Conservation (phyloP, 1,139 yeast genomes). For the Geotrichum bryndzae region DNA sequence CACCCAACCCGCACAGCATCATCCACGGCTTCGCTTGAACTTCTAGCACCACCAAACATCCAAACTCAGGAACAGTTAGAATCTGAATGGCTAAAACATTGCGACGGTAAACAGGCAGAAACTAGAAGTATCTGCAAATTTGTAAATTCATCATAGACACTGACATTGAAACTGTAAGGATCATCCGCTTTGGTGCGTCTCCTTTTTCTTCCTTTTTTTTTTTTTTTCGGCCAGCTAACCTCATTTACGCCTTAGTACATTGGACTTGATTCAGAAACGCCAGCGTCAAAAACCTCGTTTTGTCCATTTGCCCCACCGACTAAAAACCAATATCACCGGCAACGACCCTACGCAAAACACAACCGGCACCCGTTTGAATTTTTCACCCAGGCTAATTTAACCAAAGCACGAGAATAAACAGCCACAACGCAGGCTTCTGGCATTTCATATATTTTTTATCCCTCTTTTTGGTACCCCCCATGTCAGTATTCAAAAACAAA, state of each 20-base stretch:
- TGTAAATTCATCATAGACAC: background rate
- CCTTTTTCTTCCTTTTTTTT: no score
- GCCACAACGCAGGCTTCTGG: background rate
- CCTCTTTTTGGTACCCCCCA: background rate
- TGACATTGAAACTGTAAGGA: background rate
- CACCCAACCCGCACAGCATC: background rate
- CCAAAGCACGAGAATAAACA: background rate
- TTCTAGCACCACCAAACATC: background rate
- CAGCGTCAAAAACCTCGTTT: no score
- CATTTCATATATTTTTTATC: background rate
- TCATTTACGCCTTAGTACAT: background rate
- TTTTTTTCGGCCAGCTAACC: no score
- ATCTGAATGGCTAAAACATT: no score
- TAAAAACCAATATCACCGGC: background rate
- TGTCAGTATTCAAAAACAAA: slow-evolving; percentile 13
- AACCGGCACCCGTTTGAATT: background rate
- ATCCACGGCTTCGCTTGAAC: background rate
- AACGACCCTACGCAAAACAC: background rate
- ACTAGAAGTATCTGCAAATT: no score
- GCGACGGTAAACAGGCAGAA: no score
- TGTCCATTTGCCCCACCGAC: background rate
- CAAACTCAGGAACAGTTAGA: no score
- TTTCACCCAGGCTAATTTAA: background rate
- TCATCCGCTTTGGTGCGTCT: background rate
- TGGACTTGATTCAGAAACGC: background rate